Evolutionary conservation across 2,329 filamentous ascomycete genomes (phyloP), one percentile per base, ranked within the genome.

Genomic region (Aspergillus phoenicis): DNA sequence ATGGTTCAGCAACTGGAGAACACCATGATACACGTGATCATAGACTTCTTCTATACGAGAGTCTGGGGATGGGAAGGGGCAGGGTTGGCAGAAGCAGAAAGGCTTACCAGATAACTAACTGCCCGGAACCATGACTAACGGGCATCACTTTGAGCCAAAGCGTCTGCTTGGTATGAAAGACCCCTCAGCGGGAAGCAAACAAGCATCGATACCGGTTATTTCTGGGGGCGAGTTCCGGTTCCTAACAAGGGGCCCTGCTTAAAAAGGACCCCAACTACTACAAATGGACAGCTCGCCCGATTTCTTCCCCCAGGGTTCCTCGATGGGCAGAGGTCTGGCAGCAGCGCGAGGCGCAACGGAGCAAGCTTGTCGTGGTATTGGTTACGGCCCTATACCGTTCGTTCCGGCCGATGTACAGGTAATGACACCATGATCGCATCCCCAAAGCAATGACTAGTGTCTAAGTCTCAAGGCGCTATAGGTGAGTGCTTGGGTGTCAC

Each of bases 191-290:
- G 52, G 54, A 49, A 45, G 53, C 41, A 56, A 52, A 30, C 55
- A 58, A 38, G 52, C 47, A 61, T 58, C 33, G 49, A 30, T 39
- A 52, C 45, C 51, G 45, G 55, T 53, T 55, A 45, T 59, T 47
- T 38, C 13, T 30, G 45, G 15, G 15, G 33, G n/a, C 38, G 5
- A 26, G 17, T 6, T 17, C 26, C 22, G 24, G 39, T 49, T 26
- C 26, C 47, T 10, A 49, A 49, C 47, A 49, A 49, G 47, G 47
- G 26, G 47, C 24, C 47, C 15, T 49, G 47, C 8, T 28, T 5
- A 28, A 8, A 49, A 8, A 49, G 47, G 33, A 13, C 5, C 26
- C 7, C 15, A 6, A 30, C 26, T 28, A 30, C 28, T 30, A 30
- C 28, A 48, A 13, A 22, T 28, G 45, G 45, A 13, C 11, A n/a